These are phyloP conservation scores for Prunus yedoensis DNA, from an alignment of 331 rosid species.

Conservation along the genomic window DNA sequence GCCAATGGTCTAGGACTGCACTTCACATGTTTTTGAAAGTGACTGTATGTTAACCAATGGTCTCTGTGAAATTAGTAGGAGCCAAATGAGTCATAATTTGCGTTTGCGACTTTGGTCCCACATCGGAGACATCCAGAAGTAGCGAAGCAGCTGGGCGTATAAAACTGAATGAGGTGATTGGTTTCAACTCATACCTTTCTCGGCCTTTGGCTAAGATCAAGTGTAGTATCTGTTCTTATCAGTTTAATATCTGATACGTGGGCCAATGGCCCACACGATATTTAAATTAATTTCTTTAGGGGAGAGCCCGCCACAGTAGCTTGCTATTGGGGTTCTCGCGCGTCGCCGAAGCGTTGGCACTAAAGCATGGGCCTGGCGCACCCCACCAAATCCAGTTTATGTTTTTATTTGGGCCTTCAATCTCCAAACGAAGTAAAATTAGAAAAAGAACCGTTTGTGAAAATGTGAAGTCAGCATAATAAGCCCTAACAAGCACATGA, in stretches of 20 bases:
- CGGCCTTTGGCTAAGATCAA: no score
- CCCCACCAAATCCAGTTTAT: not conserved
- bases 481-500: constrained; percentile 33
- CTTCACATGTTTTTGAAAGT: no score
- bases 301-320: not conserved
- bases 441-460: constrained; percentile 37
- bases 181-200: no score
- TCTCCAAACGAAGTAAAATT: no score
- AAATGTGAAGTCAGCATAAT: constrained; percentile 46
- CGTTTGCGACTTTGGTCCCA: not conserved
- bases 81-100: no score
- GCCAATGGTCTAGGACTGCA: no score
- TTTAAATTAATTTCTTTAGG: no score
- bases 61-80: no score
- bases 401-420: no score
- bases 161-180: not conserved
- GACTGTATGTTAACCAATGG: no score
- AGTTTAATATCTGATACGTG: constrained; percentile 24
- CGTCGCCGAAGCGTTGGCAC: constrained; percentile 3
- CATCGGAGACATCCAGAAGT: not conserved
- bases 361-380: not conserved
- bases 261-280: not conserved
- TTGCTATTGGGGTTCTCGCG: constrained; percentile 1
- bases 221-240: not conserved
- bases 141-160: not conserved